phyloP scores from a whole-genome alignment of 805 yeast species.

The Cyberlindnera mrakii region DNA sequence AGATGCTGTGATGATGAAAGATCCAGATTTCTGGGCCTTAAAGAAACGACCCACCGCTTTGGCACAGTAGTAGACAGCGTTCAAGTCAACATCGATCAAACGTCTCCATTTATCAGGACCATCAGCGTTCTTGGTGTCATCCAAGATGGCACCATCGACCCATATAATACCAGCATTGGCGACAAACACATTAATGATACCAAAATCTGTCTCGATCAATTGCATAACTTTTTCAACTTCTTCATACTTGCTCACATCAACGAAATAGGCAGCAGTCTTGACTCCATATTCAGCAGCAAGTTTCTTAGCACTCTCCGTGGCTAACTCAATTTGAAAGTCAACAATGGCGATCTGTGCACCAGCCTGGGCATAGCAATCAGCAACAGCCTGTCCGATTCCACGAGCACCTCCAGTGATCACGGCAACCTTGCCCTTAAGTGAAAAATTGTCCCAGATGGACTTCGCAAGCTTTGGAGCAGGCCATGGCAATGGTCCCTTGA shows the following conservation, averaged over 20 bases:
- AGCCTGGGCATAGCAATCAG: slow-evolving; percentile 79
- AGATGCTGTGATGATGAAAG: slow-evolving; percentile 79
- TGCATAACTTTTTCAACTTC: slow-evolving; percentile 24
- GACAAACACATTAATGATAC: slow-evolving; percentile 72
- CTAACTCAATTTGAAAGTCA: slow-evolving; percentile 24
- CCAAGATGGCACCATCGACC: slow-evolving; percentile 57
- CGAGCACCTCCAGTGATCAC: slow-evolving; percentile 80
- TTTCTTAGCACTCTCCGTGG: slow-evolving; percentile 55
- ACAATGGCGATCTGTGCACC: slow-evolving; percentile 70
- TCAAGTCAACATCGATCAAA: slow-evolving; percentile 68
- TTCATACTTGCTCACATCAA: slow-evolving; percentile 24
- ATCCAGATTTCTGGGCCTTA: slow-evolving; percentile 67
- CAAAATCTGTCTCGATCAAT: slow-evolving; percentile 54
- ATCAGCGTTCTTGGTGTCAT: slow-evolving; percentile 20
- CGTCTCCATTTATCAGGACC: slow-evolving; percentile 57
- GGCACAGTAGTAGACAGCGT: slow-evolving; percentile 78
- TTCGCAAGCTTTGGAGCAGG: slow-evolving; percentile 45
- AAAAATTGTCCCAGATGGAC: slow-evolving; percentile 61
- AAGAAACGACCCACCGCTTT: slow-evolving; percentile 68
- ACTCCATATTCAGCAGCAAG: slow-evolving; percentile 55
- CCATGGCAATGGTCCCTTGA: slow-evolving; percentile 39
- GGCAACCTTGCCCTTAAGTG: slow-evolving; percentile 77
- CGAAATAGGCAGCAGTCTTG: slow-evolving; percentile 46
- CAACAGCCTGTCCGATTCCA: slow-evolving; percentile 79
- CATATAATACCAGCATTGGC: slow-evolving; percentile 90